A percentile compares a stretch with the other conserved stretches of the same genome.
phyloP scores from a whole-genome alignment of 768 basidiomycete genomes.

The Lactifluus volemus region DNA sequence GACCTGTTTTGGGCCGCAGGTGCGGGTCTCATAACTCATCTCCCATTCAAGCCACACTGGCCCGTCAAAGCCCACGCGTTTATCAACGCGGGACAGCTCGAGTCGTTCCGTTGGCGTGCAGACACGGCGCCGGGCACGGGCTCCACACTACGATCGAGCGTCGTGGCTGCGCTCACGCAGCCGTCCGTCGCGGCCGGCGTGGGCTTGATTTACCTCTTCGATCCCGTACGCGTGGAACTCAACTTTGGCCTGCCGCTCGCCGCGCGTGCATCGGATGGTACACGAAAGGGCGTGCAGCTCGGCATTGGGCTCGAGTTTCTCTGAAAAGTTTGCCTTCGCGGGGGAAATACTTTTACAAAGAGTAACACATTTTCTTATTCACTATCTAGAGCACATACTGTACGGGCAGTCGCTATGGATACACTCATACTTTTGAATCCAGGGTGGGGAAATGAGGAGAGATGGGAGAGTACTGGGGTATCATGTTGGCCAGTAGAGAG shows the following conservation, averaged over 20 bases:
- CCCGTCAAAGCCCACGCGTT: conserved; percentile 76
- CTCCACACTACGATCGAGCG: conserved; percentile 13
- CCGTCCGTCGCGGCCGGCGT: conserved; percentile 77
- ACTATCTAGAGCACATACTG: conserved; percentile 10
- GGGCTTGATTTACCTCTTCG: conserved; percentile 76
- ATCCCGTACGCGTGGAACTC: conserved; percentile 77
- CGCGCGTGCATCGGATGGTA: conserved; percentile 55
- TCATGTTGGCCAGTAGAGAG: neutral
- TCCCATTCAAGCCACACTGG: conserved; percentile 72
- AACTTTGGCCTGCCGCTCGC: conserved; percentile 83
- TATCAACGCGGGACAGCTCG: conserved; percentile 73
- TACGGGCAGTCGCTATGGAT: conserved; percentile 5
- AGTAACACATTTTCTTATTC: conserved; percentile 8
- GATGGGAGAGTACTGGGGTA: neutral
- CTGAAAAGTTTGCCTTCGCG: conserved; percentile 23
- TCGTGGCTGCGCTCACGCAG: conserved; percentile 34
- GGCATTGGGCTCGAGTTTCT: conserved; percentile 78
- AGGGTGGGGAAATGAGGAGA: neutral
- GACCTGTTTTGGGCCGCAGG: conserved; percentile 77
- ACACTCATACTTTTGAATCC: neutral
- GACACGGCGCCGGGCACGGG: conserved; percentile 27
- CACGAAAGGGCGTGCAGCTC: conserved; percentile 64
- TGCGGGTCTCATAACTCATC: conserved; percentile 60
- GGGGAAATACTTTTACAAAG: neutral
- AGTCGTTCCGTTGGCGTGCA: conserved; percentile 30